These are phyloP conservation scores for Brassica cretica DNA, from an alignment of 345 rosid species.

Conservation along the genomic window DNA sequence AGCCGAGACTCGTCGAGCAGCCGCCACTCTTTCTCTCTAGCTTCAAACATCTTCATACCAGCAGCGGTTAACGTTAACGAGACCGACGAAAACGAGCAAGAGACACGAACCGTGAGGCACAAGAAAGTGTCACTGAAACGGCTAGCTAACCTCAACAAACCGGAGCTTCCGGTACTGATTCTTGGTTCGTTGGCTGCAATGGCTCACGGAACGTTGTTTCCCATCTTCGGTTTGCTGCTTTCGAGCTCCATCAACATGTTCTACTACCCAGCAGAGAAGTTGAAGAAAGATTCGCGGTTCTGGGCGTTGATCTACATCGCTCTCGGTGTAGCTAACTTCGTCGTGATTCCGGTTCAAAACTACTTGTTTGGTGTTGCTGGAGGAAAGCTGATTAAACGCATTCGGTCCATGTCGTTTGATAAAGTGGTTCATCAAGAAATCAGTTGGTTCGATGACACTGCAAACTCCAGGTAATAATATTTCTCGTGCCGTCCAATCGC, in stretches of 20 bases:
- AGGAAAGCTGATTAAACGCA: conserved; percentile 68
- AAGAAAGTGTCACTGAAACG: conserved; percentile 57
- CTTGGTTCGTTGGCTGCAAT: conserved; percentile 64
- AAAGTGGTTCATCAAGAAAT: conserved; percentile 82
- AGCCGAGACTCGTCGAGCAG: conserved; percentile 37
- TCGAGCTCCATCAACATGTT: conserved; percentile 69
- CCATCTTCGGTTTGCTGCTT: conserved; percentile 70
- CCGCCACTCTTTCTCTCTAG: conserved; percentile 29
- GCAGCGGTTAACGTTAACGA: conserved; percentile 28
- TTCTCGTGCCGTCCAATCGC: neutral
- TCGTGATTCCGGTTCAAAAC: conserved; percentile 59
- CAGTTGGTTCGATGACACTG: conserved; percentile 82
- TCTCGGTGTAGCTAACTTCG: conserved; percentile 40
- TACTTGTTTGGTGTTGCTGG: conserved; percentile 81
- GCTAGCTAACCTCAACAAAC: conserved; percentile 69
- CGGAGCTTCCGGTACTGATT: conserved; percentile 59
- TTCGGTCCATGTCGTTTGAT: conserved; percentile 66
- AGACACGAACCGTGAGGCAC: conserved; percentile 29
- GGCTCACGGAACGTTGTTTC: conserved; percentile 64
- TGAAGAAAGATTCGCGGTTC: conserved; percentile 54
- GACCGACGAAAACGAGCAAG: neutral
- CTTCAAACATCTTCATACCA: conserved; percentile 28
- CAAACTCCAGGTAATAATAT: conserved; percentile 51
- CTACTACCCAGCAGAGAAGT: conserved; percentile 46
- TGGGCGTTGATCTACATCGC: conserved; percentile 60